A percentile compares a stretch with the other conserved stretches of the same genome.
phyloP scores from a whole-genome alignment of 164 flowering plant genomes.

The Euptelea pleiosperma region DNA sequence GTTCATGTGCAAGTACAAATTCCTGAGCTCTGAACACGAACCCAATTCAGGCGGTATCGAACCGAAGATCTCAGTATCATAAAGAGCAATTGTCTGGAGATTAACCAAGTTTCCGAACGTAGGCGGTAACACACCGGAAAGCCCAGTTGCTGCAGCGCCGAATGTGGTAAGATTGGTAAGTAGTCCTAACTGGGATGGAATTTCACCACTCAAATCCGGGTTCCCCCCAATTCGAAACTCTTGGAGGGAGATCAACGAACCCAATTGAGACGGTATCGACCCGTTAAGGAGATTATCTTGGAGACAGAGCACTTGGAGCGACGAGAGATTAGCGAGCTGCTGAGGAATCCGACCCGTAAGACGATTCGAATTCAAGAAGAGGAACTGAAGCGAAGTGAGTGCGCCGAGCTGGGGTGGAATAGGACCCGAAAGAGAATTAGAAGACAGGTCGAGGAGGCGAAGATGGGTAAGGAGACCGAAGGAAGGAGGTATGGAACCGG shows the following conservation, averaged over 20 bases:
- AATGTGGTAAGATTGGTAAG: conserved; percentile 77
- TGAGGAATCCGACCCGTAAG: conserved; percentile 65
- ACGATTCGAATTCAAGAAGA: conserved; percentile 67
- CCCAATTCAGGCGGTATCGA: conserved; percentile 80
- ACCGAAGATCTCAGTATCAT: conserved; percentile 74
- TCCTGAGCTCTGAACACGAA: conserved; percentile 63
- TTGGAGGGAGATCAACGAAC: conserved; percentile 63
- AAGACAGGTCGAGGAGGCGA: conserved; percentile 75
- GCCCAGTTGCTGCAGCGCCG: conserved; percentile 80
- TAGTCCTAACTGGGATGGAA: conserved; percentile 67
- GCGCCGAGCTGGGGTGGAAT: conserved; percentile 65
- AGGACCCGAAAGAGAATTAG: conserved; percentile 67
- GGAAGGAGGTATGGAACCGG: conserved; percentile 79
- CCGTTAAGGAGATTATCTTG: conserved; percentile 86
- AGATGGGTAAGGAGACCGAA: conserved; percentile 58
- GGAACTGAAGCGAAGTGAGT: conserved; percentile 65
- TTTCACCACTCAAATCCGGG: conserved; percentile 60
- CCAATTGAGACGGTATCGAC: conserved; percentile 70
- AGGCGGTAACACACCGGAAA: conserved; percentile 69
- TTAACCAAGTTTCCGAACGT: conserved; percentile 70
- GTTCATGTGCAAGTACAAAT: conserved; percentile 84
- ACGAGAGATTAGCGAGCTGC: conserved; percentile 59
- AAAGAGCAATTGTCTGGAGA: conserved; percentile 80
- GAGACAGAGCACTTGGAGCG: conserved; percentile 70
- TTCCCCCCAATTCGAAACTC: conserved; percentile 89